phyloP scores from a whole-genome alignment of 1,284 basidiomycete genomes.

The Pascua guehoae region DNA sequence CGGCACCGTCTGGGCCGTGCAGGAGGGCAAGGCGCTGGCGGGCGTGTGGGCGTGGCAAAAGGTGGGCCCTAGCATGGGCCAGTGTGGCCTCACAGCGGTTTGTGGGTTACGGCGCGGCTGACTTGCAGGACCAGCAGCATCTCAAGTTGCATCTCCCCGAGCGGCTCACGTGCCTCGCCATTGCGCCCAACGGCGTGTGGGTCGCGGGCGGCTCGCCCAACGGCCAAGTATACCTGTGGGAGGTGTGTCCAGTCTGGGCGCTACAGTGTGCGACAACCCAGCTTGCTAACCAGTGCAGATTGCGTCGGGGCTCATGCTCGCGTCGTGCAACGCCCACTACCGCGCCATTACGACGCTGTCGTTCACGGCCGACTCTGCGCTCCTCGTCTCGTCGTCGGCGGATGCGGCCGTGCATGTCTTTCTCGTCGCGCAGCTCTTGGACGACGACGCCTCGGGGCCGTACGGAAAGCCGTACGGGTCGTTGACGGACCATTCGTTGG shows the following conservation, averaged over 20 bases:
- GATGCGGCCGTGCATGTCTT: conserved; percentile 86
- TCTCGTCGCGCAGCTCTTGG: conserved; percentile 61
- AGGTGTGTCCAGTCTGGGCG: conserved; percentile 68
- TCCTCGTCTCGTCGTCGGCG: conserved; percentile 79
- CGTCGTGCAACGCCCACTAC: conserved; percentile 93
- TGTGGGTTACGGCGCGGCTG: too few relatives aligned
- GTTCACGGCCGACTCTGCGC: conserved; percentile 76
- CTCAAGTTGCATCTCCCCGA: conserved; percentile 86
- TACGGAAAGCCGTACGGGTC: conserved; percentile 65
- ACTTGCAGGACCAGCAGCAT: conserved; percentile 74
- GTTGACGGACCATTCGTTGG: conserved; percentile 85
- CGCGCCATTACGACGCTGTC: conserved; percentile 75
- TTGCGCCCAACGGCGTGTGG: conserved; percentile 68
- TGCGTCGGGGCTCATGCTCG: conserved; percentile 80
- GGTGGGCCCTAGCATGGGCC: too few relatives aligned
- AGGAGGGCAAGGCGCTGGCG: conserved; percentile 49
- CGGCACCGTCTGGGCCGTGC: conserved; percentile 46
- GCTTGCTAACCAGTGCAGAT: conserved; percentile 55
- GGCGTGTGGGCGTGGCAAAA: conserved; percentile 53
- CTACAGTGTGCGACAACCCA: neutral
- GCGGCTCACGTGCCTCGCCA: conserved; percentile 71
- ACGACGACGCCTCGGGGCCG: conserved; percentile 14
- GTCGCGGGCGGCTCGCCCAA: conserved; percentile 83
- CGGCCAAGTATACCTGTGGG: conserved; percentile 92
- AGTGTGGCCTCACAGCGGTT: too few relatives aligned